Evolutionary conservation across 2,329 filamentous ascomycete genomes (phyloP), one percentile per base, ranked within the genome.

Genomic region (Ceratocystis albifundus): DNA sequence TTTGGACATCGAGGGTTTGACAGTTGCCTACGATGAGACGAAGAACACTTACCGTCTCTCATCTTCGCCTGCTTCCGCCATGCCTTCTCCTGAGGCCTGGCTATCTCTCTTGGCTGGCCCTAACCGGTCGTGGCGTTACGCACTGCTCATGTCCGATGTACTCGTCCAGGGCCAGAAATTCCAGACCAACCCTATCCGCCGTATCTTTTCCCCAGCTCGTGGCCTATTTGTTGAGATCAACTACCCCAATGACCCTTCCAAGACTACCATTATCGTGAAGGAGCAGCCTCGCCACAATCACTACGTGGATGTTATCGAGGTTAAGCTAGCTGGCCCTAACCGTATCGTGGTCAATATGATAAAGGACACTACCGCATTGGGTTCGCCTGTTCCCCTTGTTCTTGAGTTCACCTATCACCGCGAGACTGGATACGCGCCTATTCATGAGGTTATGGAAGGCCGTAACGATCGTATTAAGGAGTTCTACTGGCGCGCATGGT

Each of bases 401-500:
- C 85, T 99, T 70, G 85, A 87, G 74, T 97, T 97, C 79, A 90
- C 84, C 4, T 99, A 99, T 78, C 89, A 92, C 74, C 94, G 94
- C 1, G 93, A 97, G 76, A 88, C 90, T 66, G 94, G 94, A 36
- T 99, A 96, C 74, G 93, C 95, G n/a, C 94, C 94, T 20, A 96
- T 99, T 71, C 88, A 88, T 69, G 94, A 99, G 76, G 88, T 97
- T 69, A 99, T 99, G 94, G 84, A 91, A 45, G 88, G 85, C 66
- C 90, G 94, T 73, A 99, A 99, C 74, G 93, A 99, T 74, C 89
- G 90, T 70, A 97, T 99, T 81, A 99, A 99, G 81, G 90, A 96
- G 76, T 99, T 99, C 76, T 99, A 99, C 82, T 99, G 96, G 86
- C 87, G 87, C 71, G 87, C 95, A 70, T 99, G 94, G 94, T 99